Percentiles rank a stretch among this genome's conserved stretches.
Conservation (phyloP, 202 grass and related monocot genomes). For the Bolboschoenoplectus hybrid region DNA sequence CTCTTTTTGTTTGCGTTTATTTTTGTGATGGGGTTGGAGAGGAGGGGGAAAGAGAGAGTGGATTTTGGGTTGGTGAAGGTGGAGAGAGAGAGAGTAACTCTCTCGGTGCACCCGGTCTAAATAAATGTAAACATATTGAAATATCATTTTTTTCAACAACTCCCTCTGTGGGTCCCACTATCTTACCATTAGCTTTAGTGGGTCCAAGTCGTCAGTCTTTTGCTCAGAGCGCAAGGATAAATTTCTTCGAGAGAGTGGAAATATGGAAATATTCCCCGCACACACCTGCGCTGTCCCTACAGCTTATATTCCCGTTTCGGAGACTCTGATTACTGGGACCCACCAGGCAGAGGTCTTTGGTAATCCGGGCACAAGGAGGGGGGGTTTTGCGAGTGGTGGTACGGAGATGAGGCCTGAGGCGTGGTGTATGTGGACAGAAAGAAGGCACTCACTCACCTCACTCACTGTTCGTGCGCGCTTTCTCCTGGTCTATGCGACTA, state of each 20-base stretch:
- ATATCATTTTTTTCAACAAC: not conserved
- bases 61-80: conserved; percentile 40
- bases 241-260: not conserved
- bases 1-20: conserved; percentile 30
- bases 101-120: conserved; percentile 30
- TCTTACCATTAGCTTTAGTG: not conserved
- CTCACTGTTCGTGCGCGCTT: not conserved
- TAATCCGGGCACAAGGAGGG: not conserved
- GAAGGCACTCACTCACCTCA: not conserved
- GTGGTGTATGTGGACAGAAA: not conserved
- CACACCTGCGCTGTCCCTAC: not conserved
- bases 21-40: conserved; percentile 39
- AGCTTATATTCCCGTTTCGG: not conserved
- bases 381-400: not conserved
- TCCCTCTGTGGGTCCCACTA: not conserved
- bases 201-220: not conserved
- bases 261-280: not conserved
- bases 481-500: not conserved
- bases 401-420: not conserved
- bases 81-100: not conserved
- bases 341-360: not conserved
- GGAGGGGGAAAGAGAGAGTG: conserved; percentile 8
- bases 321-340: not conserved
- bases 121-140: not conserved
- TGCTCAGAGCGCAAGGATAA: not conserved